phyloP scores from a whole-genome alignment of 192 early-diverging fungal species.

The Phycomyces blakesleeanus region DNA sequence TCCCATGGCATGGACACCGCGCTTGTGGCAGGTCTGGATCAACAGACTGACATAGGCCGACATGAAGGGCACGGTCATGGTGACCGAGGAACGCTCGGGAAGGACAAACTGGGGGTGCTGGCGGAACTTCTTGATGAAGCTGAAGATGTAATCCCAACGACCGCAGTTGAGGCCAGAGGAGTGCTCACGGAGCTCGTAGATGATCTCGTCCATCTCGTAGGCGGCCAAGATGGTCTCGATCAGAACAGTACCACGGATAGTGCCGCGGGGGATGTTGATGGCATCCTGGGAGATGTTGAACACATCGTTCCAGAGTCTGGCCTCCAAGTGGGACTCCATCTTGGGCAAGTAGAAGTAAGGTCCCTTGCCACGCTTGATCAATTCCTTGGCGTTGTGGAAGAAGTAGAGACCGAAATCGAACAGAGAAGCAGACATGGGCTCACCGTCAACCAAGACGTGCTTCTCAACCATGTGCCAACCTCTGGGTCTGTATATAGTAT shows the following conservation, averaged over 20 bases:
- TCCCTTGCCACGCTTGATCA: constrained; percentile 80
- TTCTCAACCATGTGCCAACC: constrained; percentile 99
- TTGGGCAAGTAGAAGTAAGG: constrained; percentile 99
- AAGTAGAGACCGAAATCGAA: constrained; percentile 99
- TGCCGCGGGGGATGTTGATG: constrained; percentile 85
- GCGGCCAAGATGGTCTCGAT: constrained; percentile 97
- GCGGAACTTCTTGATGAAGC: constrained; percentile 96
- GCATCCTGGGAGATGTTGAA: constrained; percentile 95
- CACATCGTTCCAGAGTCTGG: constrained; percentile 96
- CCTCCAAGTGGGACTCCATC: constrained; percentile 98
- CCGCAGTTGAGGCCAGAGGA: constrained; percentile 98
- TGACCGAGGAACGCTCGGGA: constrained; percentile 86
- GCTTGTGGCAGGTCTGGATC: constrained; percentile 97
- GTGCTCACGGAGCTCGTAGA: constrained; percentile 98
- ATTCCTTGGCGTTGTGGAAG: constrained; percentile 93
- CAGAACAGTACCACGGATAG: constrained; percentile 93
- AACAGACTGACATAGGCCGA: constrained; percentile 94
- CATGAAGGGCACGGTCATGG: constrained; percentile 98
- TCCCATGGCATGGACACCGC: constrained; percentile 99
- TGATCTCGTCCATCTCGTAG: constrained; percentile 99
- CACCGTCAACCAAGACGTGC: constrained; percentile 89
- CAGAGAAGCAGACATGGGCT: constrained; percentile 90
- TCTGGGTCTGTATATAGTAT: constrained; percentile 87
- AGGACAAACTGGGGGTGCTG: constrained; percentile 81
- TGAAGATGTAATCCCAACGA: constrained; percentile 99